Base-by-base conservation (phyloP, 1,284 basidiomycete genomes). In the Inonotus obliquus region DNA sequence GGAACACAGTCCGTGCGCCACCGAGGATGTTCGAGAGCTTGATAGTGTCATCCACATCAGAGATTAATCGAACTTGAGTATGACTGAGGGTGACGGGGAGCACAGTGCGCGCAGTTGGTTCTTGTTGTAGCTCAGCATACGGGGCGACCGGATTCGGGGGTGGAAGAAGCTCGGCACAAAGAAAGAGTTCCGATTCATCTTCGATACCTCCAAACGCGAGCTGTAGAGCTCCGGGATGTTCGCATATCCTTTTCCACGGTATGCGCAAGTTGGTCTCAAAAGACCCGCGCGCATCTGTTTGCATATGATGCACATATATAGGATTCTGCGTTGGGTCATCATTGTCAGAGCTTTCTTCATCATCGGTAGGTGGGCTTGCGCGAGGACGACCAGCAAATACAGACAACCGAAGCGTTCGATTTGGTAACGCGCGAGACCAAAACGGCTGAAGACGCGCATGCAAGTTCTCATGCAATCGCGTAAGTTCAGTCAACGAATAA, bases 1-100 rank as follows among this genome's bases (percentile, higher is more conserved):
- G 78, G 71, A 94, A 95, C 2, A 91, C 85, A 1, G 85, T 78
- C 37, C 91, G 79, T 0, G 91, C 84, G 0, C 93, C 93, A 13
- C 77, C 76, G 2, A 87, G 69, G n/a, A 96, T 81, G 58, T 86
- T 84, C 0, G 90, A 86, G 54, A 83, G 73, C 71, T 96, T 98
- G 65, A 97, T 82, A 0, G 96, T 98, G 72, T 98, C 96, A 72
- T 98, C 96, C 49, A 98, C 89, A 70, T 98, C 96, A 0, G 92
- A 96, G 37, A 98, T 88, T 59, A 97, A 81, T 7, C 92, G 84
- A 13, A 94, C 71, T 0, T 80, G 79, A 0, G 80, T 79, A 67
- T 84, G 74, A 0, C 84, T 81, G 13, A 88, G 75, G 0, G 85
- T 77, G 1, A 87, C 62, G 4, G 57, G 45, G 19, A 63, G 55